Percentiles rank a stretch among this genome's conserved stretches.
These are phyloP conservation scores for Entoloma clypeatum DNA, from an alignment of 1,284 basidiomycete genomes.

Conservation along the genomic window DNA sequence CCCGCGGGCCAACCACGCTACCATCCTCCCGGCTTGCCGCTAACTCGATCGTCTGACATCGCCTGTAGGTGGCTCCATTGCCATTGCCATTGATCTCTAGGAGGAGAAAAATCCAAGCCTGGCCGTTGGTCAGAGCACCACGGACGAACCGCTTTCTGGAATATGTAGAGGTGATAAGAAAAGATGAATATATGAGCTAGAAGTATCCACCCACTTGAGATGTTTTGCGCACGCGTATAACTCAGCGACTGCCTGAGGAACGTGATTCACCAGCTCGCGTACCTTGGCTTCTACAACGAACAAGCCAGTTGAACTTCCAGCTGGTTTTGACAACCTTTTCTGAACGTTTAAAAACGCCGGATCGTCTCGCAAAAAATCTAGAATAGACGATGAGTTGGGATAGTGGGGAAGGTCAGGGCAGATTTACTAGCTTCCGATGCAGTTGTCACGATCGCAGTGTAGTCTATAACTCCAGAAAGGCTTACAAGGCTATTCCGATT, in stretches of 20 bases:
- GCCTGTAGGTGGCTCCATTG: constrained; percentile 16
- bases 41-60: constrained; percentile 10
- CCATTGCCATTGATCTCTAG: constrained; percentile 15
- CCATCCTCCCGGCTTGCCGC: background rate
- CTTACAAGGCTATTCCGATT: constrained; percentile 4
- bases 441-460: constrained; percentile 10
- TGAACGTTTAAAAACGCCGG: no score
- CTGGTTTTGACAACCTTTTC: no score
- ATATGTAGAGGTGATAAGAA: constrained; percentile 5
- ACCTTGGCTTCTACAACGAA: constrained; percentile 10
- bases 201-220: constrained; percentile 14
- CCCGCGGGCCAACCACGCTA: no score
- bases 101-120: constrained; percentile 19
- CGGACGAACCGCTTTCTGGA: constrained; percentile 17
- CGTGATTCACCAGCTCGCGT: constrained; percentile 6
- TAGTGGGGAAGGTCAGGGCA: constrained; percentile 2
- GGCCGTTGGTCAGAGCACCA: constrained; percentile 20
- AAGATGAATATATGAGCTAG: constrained; percentile 1
- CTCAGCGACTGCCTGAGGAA: constrained; percentile 17
- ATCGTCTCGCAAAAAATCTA: no score
- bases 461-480: constrained; percentile 10
- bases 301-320: constrained; percentile 1
- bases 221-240: constrained; percentile 18
- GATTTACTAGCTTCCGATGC: constrained; percentile 5
- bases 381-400: constrained; percentile 1